These are phyloP conservation scores for Delonix regia DNA, from an alignment of 306 rosid genomes.

Conservation along the genomic window DNA sequence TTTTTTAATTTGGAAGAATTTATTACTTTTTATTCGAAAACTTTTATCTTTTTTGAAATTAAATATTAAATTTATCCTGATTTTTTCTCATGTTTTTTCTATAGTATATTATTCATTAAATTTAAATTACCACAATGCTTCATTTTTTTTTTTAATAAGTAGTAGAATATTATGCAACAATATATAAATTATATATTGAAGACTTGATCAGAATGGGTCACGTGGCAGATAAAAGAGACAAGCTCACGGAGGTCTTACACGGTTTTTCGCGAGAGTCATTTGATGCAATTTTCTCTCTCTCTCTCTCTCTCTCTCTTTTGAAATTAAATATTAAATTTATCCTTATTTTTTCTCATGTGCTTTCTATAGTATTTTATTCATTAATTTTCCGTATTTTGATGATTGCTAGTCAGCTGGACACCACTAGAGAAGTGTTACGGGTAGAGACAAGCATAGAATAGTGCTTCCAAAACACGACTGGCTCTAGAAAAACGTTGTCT, in stretches of 20 bases:
- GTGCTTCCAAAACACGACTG: neutral
- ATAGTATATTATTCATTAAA: neutral
- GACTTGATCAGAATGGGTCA: conserved; percentile 60
- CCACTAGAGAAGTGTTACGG: neutral
- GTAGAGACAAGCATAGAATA: neutral
- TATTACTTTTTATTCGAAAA: too few species aligned
- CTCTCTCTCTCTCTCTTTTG: too few species aligned
- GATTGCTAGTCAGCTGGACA: conserved; percentile 18
- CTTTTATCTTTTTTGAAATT: too few species aligned
- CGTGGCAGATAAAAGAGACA: conserved; percentile 76
- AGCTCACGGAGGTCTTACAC: conserved; percentile 56
- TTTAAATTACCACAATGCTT: neutral
- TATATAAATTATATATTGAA: conserved; percentile 51
- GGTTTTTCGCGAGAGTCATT: conserved; percentile 63
- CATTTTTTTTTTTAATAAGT: neutral
- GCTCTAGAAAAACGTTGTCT: neutral
- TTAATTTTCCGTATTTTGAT: conserved; percentile 31
- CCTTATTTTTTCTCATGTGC: neutral
- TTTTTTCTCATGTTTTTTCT: neutral
- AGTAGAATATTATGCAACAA: too few species aligned
- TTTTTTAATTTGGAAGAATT: too few species aligned
- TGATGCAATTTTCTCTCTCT: neutral
- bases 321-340: too few species aligned
- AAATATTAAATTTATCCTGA: too few species aligned
- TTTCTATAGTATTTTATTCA: neutral